Evolutionary conservation across 106 monocot species (phyloP), one percentile per base, ranked within the genome.

Genomic region (Cymbidium sinense): DNA sequence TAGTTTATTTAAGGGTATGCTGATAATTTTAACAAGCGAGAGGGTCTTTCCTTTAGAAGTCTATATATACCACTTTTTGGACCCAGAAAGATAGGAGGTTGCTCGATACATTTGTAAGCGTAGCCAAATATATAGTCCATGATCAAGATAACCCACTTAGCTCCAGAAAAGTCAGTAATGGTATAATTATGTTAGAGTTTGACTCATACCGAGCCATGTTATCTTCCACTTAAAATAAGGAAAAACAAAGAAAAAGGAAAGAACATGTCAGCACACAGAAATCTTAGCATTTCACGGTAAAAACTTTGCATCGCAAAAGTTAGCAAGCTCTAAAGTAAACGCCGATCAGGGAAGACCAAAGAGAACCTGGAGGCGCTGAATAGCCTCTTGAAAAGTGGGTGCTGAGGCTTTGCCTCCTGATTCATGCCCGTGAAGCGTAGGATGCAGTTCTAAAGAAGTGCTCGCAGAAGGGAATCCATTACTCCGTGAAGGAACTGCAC

Each of bases 301-400:
- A n/a, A 73, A 19, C 5, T 73, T 61, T 58, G 3, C 58, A 25
- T 58, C 35, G 1, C 37, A 7, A 72, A 34, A 20, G 4, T 21
- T 18, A 39, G 17, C 19, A 19, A 17, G 39, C 67, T 31, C 31
- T 67, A 10, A 23, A 69, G 33, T 4, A 69, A n/a, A 69, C 28
- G 15, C 8, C 8, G 43, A 73, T 36, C 5, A 78, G 9, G 47
- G 13, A 12, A 50, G 61, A 33, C 25, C 15, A 41, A 43, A 19
- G 12, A 20, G 18, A 37, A 95, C 95, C 91, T 96, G 96, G 67
- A 96, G 93, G 1, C 89, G 87, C 88, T 96, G 93, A 43, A 96
- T 91, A 50, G 96, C 96, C 83, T 91, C 91, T 84, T 96, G 96
- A 77, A 93, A 96, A 13, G 96, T 93, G 15, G 81, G 93, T 12